Base-by-base conservation (phyloP, 805 yeast species). In the Myxozyma geophila region DNA sequence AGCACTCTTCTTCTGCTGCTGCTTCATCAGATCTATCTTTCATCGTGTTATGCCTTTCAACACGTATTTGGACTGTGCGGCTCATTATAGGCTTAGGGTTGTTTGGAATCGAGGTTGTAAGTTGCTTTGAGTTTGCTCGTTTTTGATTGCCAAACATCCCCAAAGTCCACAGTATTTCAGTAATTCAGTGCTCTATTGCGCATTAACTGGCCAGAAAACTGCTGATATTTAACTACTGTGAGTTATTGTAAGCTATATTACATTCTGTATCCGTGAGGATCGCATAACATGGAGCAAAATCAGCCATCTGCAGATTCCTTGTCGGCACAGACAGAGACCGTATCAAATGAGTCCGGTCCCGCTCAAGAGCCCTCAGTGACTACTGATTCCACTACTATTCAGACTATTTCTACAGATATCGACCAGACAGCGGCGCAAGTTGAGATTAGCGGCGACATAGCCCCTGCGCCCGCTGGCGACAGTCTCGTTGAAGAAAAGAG, bases 361-460 rank as follows among this genome's bases (percentile, higher is more conserved):
- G 19, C 19, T 5, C 23, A 43, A n/a, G 19, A 5, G 6, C 21
- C 48, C 19, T 17, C 48, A n/a, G 10, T 21, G 48, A 43, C n/a
- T 6, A 13, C 48, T 9, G 21, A 43, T 43, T 10, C 21, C 48
- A 10, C 48, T 6, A n/a, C 48, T n/a, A 8, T 43, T 13, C n/a
- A 43, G 19, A 8, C n/a, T 6, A 21, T 43, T 43, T 21, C 21
- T 9, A 21, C 48, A n/a, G 48, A 43, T 43, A 21, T 9, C 9
- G 36, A 47, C 51, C 47, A 35, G 51, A 37, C 44, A 58, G 50
- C 17, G 47, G 58, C 51, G 43, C 51, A 46, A 39, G 39, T 8
- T 19, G 41, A 23, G 51, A 21, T 23, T 44, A 23, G 28, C 12
- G 41, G 44, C n/a, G 51, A 54, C 13, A 40, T 33, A 40, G 33